These are phyloP conservation scores for Aspergillus taichungensis DNA, from an alignment of 495 filamentous ascomycete species.

Conservation along the genomic window DNA sequence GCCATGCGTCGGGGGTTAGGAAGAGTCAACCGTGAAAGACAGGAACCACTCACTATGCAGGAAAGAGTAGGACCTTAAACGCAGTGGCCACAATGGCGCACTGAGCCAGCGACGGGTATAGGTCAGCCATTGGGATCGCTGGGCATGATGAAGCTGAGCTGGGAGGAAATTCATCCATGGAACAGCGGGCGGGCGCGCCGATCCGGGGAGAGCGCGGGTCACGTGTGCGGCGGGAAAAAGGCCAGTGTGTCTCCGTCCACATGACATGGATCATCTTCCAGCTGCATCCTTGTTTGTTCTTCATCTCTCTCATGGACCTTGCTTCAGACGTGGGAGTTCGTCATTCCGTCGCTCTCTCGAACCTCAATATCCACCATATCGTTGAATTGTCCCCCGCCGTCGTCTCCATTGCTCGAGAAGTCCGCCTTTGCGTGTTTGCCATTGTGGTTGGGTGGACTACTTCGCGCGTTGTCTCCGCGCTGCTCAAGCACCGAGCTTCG, in stretches of 20 bases:
- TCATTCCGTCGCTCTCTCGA: slow-evolving; percentile 37
- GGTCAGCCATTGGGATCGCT: slow-evolving; percentile 57
- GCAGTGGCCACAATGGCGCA: slow-evolving; percentile 80
- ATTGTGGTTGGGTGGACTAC: slow-evolving; percentile 43
- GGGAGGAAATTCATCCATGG: slow-evolving; percentile 1
- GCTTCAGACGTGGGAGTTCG: slow-evolving; percentile 43
- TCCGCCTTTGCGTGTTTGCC: slow-evolving; percentile 39
- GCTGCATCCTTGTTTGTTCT: slow-evolving; percentile 5
- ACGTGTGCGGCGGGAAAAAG: slow-evolving; percentile 11
- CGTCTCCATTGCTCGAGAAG: slow-evolving; percentile 35
- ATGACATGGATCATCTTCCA: slow-evolving; percentile 6
- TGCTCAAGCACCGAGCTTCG: slow-evolving; percentile 26
- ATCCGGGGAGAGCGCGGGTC: slow-evolving; percentile 8
- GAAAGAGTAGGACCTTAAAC: slow-evolving; percentile 89
- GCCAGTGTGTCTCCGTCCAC: slow-evolving; percentile 12
- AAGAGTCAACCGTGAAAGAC: background rate
- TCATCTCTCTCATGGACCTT: slow-evolving; percentile 33
- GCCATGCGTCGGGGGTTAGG: background rate
- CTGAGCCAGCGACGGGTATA: slow-evolving; percentile 78
- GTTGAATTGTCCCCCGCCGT: slow-evolving; percentile 39
- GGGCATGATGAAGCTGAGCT: slow-evolving; percentile 14
- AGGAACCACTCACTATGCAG: slow-evolving; percentile 71
- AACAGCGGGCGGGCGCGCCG: background rate
- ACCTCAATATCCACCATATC: slow-evolving; percentile 36
- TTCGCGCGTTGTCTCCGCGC: slow-evolving; percentile 33